A percentile compares a stretch with the other conserved stretches of the same genome.
phyloP scores from a whole-genome alignment of 176 grass and related monocot species.

The Thalia dealbata region DNA sequence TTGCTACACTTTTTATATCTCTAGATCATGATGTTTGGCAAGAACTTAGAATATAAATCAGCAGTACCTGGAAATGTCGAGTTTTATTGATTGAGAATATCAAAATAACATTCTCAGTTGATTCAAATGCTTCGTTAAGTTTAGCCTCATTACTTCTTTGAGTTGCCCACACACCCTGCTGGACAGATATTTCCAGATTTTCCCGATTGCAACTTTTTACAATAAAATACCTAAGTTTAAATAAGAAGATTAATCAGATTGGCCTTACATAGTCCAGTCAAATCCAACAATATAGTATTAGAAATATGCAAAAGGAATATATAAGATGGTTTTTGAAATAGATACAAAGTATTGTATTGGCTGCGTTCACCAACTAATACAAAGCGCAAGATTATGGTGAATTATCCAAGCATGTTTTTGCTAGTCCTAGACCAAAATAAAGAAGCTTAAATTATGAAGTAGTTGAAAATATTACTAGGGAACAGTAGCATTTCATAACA shows the following conservation, averaged over 20 bases:
- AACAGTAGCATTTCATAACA: no score
- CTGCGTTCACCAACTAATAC: no score
- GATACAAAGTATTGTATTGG: no score
- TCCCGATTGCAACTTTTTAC: conserved; percentile 99
- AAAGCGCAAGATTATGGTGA: no score
- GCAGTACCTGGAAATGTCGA: conserved; percentile 81
- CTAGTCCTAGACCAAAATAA: no score
- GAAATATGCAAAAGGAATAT: conserved; percentile 4
- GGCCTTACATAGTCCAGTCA: conserved; percentile 6
- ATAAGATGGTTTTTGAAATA: no score
- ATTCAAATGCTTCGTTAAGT: conserved; percentile 99
- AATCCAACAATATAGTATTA: conserved; percentile 4
- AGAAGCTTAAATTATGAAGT: no score
- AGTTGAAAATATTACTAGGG: no score
- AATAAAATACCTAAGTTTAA: conserved; percentile 95
- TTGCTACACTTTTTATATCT: neutral
- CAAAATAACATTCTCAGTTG: conserved; percentile 93
- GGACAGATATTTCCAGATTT: conserved; percentile 97
- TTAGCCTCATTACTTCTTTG: conserved; percentile 94
- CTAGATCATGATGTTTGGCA: neutral
- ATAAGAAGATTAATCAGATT: conserved; percentile 39
- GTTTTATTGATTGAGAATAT: conserved; percentile 98
- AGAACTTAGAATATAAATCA: conserved; percentile 9
- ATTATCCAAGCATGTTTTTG: no score
- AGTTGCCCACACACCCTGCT: conserved; percentile 94